phyloP scores from a whole-genome alignment of 179 eudicot species.

The Corrigiola litoralis region DNA sequence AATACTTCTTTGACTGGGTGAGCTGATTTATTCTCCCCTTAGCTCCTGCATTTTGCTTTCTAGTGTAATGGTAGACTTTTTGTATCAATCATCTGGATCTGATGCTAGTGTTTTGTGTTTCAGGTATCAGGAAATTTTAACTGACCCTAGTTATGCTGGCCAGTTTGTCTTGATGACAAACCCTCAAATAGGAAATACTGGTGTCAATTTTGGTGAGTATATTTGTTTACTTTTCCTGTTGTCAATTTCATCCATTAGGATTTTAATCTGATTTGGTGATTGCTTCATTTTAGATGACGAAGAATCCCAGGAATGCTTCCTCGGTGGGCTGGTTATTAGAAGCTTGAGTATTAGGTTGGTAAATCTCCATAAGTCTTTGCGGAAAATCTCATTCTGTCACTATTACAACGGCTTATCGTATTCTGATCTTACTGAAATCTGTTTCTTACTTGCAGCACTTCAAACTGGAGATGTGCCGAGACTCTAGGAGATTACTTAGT shows the following conservation, averaged over 20 bases:
- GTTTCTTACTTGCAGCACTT: conserved; percentile 51
- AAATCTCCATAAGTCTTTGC: background rate
- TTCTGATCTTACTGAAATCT: background rate
- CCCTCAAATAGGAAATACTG: conserved; percentile 97
- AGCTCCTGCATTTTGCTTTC: background rate
- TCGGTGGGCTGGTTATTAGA: conserved; percentile 84
- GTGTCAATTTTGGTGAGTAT: conserved; percentile 81
- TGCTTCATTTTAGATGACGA: conserved; percentile 62
- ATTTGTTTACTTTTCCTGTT: conserved; percentile 1
- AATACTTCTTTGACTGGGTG: conserved; percentile 95
- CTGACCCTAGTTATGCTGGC: conserved; percentile 99
- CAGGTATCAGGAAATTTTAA: conserved; percentile 95
- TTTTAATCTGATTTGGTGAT: conserved; percentile 7
- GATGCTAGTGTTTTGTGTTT: background rate
- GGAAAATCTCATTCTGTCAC: background rate
- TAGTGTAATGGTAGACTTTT: background rate
- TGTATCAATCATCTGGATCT: background rate
- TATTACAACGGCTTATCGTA: background rate
- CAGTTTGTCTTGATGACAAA: conserved; percentile 98
- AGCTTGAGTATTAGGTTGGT: conserved; percentile 89
- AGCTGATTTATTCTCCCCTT: conserved; percentile 1
- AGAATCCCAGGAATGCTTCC: conserved; percentile 86
- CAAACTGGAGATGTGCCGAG: conserved; percentile 84
- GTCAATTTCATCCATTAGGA: background rate
- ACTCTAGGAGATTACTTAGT: conserved; percentile 79